Evolutionary conservation across 2,329 filamentous ascomycete genomes (phyloP).

Genomic region (Botryotinia globosa): DNA sequence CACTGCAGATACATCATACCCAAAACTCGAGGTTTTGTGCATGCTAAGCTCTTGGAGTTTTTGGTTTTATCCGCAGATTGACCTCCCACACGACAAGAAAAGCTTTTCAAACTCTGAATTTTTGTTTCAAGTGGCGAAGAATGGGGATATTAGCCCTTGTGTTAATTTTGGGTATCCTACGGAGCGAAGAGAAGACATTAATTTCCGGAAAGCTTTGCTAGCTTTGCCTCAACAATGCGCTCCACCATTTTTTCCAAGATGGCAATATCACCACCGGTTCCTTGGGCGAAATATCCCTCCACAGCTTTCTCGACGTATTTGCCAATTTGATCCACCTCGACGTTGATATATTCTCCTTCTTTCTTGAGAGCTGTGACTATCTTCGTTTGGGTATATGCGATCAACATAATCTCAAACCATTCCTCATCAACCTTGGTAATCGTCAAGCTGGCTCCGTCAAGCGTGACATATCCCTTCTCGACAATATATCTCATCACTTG

Average conservation of each 20-base stretch:
- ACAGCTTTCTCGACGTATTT: conserved; percentile 92
- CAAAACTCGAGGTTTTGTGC: background rate
- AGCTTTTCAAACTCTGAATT: background rate
- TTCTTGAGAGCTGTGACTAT: conserved; percentile 53
- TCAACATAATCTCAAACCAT: conserved; percentile 97
- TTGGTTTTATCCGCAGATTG: background rate
- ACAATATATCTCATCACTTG: conserved; percentile 82
- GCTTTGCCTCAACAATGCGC: conserved; percentile 69
- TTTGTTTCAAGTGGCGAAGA: background rate
- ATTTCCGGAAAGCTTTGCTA: conserved; percentile 37
- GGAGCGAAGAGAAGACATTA: background rate
- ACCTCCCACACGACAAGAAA: background rate
- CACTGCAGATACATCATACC: background rate
- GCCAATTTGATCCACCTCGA: conserved; percentile 49
- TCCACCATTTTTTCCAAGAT: conserved; percentile 71
- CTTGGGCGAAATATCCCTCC: conserved; percentile 68
- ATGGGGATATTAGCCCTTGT: background rate
- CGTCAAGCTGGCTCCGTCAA: conserved; percentile 93
- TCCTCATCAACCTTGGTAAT: conserved; percentile 78
- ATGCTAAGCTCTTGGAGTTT: no score
- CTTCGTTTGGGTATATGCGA: conserved; percentile 92
- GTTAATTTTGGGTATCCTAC: background rate
- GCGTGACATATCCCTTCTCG: conserved; percentile 91
- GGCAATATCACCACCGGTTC: conserved; percentile 50
- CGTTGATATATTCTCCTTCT: conserved; percentile 39